Evolutionary conservation across 2,329 filamentous ascomycete genomes (phyloP).

Genomic region (Biscogniauxia marginata): DNA sequence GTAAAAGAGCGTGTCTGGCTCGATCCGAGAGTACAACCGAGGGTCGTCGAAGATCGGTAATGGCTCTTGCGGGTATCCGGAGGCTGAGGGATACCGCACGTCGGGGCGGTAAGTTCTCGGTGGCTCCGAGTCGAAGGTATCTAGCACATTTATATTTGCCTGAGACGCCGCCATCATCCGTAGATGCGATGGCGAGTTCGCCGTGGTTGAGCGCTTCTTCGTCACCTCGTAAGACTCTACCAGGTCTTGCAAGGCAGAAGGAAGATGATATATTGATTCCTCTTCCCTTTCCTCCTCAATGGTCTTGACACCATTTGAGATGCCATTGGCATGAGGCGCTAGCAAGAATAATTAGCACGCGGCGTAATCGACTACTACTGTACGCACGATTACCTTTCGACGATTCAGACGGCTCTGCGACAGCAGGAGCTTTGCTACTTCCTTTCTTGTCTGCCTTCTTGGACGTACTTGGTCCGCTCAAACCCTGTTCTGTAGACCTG

Average conservation of each 20-base stretch:
- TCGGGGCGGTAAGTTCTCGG: constrained; percentile 83
- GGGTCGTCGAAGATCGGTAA: constrained; percentile 89
- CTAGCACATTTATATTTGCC: constrained; percentile 60
- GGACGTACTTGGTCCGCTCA: constrained; percentile 26
- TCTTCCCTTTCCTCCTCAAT: constrained; percentile 42
- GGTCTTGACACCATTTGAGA: constrained; percentile 50
- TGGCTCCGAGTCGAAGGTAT: constrained; percentile 75
- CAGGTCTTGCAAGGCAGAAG: constrained; percentile 82
- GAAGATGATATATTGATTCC: constrained; percentile 89
- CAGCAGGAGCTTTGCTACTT: constrained; percentile 44
- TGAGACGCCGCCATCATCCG: constrained; percentile 76
- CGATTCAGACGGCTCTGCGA: constrained; percentile 42
- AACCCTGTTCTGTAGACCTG: constrained; percentile 26
- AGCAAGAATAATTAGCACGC: constrained; percentile 15
- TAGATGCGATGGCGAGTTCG: constrained; percentile 64
- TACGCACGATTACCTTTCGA: constrained; percentile 41
- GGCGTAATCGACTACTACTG: not conserved
- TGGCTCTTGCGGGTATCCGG: constrained; percentile 92
- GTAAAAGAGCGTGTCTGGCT: constrained; percentile 96
- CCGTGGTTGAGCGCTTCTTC: constrained; percentile 64
- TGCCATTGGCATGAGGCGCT: constrained; percentile 50
- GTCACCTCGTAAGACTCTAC: constrained; percentile 87
- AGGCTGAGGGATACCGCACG: constrained; percentile 69
- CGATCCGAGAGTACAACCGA: constrained; percentile 81
- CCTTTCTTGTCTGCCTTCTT: constrained; percentile 39